These are phyloP conservation scores for Tolypocladium capitatum DNA, from an alignment of 2,329 filamentous ascomycete species.

Conservation along the genomic window DNA sequence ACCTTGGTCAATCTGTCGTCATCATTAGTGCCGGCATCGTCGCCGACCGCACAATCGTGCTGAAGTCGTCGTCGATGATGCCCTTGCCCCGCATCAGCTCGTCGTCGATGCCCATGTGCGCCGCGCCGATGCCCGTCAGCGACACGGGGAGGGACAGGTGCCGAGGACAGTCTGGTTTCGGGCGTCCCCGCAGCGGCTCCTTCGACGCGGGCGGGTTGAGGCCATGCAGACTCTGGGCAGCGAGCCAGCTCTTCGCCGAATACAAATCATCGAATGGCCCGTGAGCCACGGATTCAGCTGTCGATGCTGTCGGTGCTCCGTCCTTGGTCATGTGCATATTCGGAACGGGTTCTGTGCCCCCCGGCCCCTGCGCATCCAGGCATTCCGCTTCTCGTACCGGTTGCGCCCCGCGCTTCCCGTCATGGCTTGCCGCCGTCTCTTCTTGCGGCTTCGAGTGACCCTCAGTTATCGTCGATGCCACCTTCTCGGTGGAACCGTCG, in stretches of 20 bases:
- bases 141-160: conserved; percentile 6
- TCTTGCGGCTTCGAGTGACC: background rate
- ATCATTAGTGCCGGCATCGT: conserved; percentile 6
- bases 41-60: conserved; percentile 4
- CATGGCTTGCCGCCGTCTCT: background rate
- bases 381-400: conserved; percentile 4
- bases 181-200: background rate
- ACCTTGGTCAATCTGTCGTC: conserved; percentile 8
- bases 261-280: background rate
- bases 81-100: conserved; percentile 7
- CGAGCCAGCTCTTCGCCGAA: background rate
- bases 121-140: conserved; percentile 14
- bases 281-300: background rate
- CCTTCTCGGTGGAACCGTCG: background rate
- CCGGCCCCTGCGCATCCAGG: conserved; percentile 1
- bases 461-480: background rate
- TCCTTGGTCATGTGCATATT: background rate
- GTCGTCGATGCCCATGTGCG: conserved; percentile 8
- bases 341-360: background rate
- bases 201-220: background rate
- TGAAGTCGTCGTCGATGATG: conserved; percentile 7
- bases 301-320: background rate
- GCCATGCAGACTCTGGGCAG: background rate
- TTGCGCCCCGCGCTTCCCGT: background rate
- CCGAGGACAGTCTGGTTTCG: background rate